phyloP scores from a whole-genome alignment of 2,329 filamentous ascomycete species.

The Pseudogymnoascus sp. region DNA sequence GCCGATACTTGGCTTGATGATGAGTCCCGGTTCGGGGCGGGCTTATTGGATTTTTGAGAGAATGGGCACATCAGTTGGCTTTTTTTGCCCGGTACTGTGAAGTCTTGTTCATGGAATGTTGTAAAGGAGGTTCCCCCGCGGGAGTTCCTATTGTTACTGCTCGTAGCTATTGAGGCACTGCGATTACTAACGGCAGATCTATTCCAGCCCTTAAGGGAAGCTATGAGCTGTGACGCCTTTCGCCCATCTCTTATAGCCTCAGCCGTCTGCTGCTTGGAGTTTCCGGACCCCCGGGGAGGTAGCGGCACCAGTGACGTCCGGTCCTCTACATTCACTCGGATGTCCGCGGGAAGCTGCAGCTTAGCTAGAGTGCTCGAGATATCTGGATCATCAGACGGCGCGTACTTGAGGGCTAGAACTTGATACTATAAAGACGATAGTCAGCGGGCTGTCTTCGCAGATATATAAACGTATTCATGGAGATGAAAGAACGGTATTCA shows the following conservation, averaged over 20 bases:
- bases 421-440: slow-evolving; percentile 47
- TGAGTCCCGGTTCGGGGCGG: slow-evolving; percentile 16
- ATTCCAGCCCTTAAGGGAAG: slow-evolving; percentile 39
- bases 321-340: slow-evolving; percentile 20
- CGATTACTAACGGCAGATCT: slow-evolving; percentile 29
- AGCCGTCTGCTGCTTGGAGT: slow-evolving; percentile 49
- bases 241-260: slow-evolving; percentile 57
- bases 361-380: slow-evolving; percentile 60
- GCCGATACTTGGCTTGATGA: slow-evolving; percentile 22
- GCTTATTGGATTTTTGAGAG: slow-evolving; percentile 27
- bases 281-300: slow-evolving; percentile 21
- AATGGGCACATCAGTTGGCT: slow-evolving; percentile 79
- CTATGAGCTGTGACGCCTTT: slow-evolving; percentile 47
- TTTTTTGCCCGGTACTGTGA: slow-evolving; percentile 76
- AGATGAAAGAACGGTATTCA: slow-evolving; percentile 36
- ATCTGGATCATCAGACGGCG: slow-evolving; percentile 50
- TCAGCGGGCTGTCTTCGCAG: slow-evolving; percentile 4
- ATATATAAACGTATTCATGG: slow-evolving; percentile 15
- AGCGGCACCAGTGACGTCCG: slow-evolving; percentile 25
- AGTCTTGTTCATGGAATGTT: slow-evolving; percentile 74
- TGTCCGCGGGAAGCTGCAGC: slow-evolving; percentile 53
- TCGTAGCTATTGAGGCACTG: slow-evolving; percentile 25
- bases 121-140: slow-evolving; percentile 48
- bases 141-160: slow-evolving; percentile 33
- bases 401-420: slow-evolving; percentile 59